Conservation (phyloP, 768 basidiomycete species). For the Hygrophorus russula region DNA sequence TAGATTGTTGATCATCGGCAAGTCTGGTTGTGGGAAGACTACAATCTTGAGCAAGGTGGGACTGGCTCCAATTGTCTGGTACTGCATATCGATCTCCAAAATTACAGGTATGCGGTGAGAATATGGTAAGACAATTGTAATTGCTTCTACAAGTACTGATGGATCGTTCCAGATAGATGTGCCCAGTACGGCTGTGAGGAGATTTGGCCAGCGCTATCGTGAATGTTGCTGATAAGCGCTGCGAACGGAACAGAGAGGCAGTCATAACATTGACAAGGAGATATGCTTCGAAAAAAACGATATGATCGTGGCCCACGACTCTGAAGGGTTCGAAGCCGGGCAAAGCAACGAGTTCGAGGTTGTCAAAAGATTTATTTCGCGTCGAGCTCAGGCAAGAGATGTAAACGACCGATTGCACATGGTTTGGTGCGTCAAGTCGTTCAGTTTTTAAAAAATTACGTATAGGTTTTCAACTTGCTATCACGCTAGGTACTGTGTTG, state of each 20-base stretch:
- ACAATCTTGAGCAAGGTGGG: background rate
- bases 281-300: conserved; percentile 6
- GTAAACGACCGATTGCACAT: conserved; percentile 9
- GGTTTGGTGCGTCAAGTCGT: conserved; percentile 9
- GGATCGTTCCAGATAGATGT: background rate
- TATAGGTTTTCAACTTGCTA: background rate
- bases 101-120: background rate
- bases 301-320: conserved; percentile 14
- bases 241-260: conserved; percentile 4
- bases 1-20: background rate
- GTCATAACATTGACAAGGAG: conserved; percentile 7
- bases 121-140: background rate
- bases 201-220: too few species aligned
- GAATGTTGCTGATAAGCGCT: background rate
- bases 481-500: conserved; percentile 1
- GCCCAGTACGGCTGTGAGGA: background rate
- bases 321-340: conserved; percentile 14
- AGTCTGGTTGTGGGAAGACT: background rate
- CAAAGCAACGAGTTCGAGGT: conserved; percentile 4
- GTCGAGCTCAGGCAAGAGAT: background rate
- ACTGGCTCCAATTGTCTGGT: background rate
- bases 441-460: background rate
- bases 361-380: conserved; percentile 9
- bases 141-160: background rate
- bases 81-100: background rate